Percentiles rank a stretch among this genome's conserved stretches.
Evolutionary conservation across 202 grass and related monocot species (phyloP).

Genomic region (Carex sylvatica): DNA sequence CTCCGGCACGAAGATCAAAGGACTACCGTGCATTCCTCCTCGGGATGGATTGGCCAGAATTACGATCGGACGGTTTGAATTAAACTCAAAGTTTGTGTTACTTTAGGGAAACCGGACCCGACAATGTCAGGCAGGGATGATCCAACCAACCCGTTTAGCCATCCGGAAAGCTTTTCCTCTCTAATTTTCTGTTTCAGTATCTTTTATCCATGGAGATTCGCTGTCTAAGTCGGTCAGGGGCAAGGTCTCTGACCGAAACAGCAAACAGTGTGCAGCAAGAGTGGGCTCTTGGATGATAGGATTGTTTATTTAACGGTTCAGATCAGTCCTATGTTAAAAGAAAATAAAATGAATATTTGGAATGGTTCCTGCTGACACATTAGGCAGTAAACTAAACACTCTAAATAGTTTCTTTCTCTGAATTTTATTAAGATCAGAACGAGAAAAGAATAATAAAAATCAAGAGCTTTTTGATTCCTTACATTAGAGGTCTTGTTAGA

Average conservation of each 20-base stretch:
- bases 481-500: slow-evolving; percentile 58
- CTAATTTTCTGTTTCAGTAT: neutral
- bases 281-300: too few relatives aligned
- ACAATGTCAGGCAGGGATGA: too few relatives aligned
- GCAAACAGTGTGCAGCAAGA: too few relatives aligned
- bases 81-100: too few relatives aligned
- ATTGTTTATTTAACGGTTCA: too few relatives aligned
- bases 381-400: neutral
- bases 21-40: too few relatives aligned
- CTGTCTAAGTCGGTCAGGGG: slow-evolving; percentile 12
- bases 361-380: neutral
- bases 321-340: neutral
- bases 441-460: neutral
- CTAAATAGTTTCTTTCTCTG: neutral
- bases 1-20: too few relatives aligned
- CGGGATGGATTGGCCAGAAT: too few relatives aligned
- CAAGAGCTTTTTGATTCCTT: neutral
- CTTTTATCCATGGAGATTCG: neutral
- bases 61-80: too few relatives aligned
- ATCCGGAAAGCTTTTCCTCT: neutral
- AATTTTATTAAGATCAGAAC: neutral
- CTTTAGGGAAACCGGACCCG: too few relatives aligned
- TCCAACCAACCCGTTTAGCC: neutral
- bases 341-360: neutral
- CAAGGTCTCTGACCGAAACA: slow-evolving; percentile 22